Percentiles rank a stretch among this genome's conserved stretches.
These are phyloP conservation scores for Exsudoporus floridanus DNA, from an alignment of 1,284 basidiomycete species.

Conservation along the genomic window DNA sequence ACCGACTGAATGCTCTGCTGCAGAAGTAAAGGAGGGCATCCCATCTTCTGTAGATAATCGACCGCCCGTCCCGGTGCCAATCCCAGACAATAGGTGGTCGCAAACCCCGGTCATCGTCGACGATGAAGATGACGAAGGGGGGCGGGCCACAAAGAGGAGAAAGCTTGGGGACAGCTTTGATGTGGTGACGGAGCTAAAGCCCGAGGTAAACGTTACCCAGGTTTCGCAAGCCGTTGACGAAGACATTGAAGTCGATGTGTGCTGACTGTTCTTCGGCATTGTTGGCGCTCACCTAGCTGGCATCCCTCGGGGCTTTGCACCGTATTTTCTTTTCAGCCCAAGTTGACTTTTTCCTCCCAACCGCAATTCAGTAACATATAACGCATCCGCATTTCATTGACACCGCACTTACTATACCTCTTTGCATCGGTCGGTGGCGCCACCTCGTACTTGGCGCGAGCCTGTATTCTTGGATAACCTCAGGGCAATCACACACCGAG, in stretches of 20 bases:
- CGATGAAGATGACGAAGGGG: constrained; percentile 56
- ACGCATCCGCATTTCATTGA: constrained; percentile 22
- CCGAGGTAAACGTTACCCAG: neutral
- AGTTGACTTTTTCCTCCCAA: constrained; percentile 1
- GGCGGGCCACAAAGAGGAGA: constrained; percentile 55
- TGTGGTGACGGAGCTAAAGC: neutral
- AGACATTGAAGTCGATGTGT: constrained; percentile 32
- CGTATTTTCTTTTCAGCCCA: constrained; percentile 1
- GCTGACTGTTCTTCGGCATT: constrained; percentile 13
- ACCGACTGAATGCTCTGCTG: constrained; percentile 1
- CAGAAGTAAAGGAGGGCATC: constrained; percentile 20
- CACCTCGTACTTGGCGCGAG: constrained; percentile 3
- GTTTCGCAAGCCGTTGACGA: constrained; percentile 23
- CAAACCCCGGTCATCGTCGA: constrained; percentile 52
- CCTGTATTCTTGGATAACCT: constrained; percentile 26
- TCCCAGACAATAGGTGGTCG: constrained; percentile 30
- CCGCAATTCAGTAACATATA: constrained; percentile 9
- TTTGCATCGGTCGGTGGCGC: constrained; percentile 12
- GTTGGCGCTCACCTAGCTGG: neutral
- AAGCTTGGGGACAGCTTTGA: constrained; percentile 24
- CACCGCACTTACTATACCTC: constrained; percentile 23
- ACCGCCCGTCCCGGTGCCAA: constrained; percentile 30
- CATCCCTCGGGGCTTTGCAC: neutral
- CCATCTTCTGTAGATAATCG: constrained; percentile 14
- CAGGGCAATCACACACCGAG: neutral